Conservation (phyloP, 495 filamentous ascomycete genomes). For the Tetracladium setigerum region DNA sequence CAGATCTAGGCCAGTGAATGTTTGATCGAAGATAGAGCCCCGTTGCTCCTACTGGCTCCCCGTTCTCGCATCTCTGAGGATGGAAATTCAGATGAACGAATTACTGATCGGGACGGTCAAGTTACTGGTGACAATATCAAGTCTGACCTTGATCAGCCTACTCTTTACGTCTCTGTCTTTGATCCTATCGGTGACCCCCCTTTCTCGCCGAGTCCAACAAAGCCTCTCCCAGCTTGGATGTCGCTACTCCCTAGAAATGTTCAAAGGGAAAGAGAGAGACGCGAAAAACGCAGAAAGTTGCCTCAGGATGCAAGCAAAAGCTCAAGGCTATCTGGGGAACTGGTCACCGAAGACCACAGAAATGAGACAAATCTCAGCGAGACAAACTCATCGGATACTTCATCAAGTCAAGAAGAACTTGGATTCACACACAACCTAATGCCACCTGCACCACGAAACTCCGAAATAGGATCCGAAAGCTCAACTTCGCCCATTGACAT, state of each 20-base stretch:
- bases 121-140: constrained; percentile 16
- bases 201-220: constrained; percentile 35
- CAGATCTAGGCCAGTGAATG: too few species aligned
- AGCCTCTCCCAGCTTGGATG: constrained; percentile 40
- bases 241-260: constrained; percentile 25
- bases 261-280: constrained; percentile 5
- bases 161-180: constrained; percentile 32
- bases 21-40: constrained; percentile 1
- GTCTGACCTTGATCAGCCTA: not conserved
- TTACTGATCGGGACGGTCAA: constrained; percentile 10
- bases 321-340: not conserved
- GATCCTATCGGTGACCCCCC: constrained; percentile 31
- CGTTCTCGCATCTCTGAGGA: constrained; percentile 10
- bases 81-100: constrained; percentile 5
- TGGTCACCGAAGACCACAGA: not conserved
- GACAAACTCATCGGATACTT: too few species aligned
- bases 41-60: constrained; percentile 9
- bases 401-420: not conserved
- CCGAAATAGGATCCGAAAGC: too few species aligned
- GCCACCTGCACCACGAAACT: too few species aligned
- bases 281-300: not conserved
- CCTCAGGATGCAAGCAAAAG: not conserved
- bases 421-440: too few species aligned
- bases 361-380: not conserved
- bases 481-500: too few species aligned